phyloP scores from a whole-genome alignment of 306 rosid genomes.

The Aeschynomene evenia region DNA sequence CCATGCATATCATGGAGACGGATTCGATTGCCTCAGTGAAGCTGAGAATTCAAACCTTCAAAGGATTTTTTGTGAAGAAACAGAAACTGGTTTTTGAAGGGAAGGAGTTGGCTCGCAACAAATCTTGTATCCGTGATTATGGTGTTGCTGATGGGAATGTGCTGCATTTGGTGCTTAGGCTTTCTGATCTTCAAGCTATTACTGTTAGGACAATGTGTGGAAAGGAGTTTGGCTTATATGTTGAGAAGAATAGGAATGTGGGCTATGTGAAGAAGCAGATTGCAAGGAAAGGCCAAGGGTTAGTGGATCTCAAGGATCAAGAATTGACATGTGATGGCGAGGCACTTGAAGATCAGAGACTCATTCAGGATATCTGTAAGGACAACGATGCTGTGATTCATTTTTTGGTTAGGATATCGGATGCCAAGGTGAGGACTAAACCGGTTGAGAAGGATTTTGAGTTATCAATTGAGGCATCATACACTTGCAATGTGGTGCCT shows the following conservation, averaged over 20 bases:
- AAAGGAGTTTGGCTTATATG: constrained; percentile 58
- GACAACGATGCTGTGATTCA: constrained; percentile 53
- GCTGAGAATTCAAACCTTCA: constrained; percentile 64
- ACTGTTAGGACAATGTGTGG: constrained; percentile 64
- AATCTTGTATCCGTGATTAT: constrained; percentile 61
- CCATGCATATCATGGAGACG: constrained; percentile 60
- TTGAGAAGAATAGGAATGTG: constrained; percentile 70
- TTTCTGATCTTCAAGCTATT: constrained; percentile 66
- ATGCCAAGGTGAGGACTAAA: constrained; percentile 59
- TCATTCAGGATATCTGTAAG: constrained; percentile 63
- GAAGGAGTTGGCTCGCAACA: constrained; percentile 65
- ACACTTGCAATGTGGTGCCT: constrained; percentile 23
- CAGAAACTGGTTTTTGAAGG: constrained; percentile 74
- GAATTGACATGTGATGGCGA: constrained; percentile 66
- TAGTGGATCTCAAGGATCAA: constrained; percentile 55
- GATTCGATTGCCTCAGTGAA: constrained; percentile 79
- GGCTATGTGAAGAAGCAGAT: constrained; percentile 72
- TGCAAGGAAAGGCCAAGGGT: constrained; percentile 52
- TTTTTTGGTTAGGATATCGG: constrained; percentile 55
- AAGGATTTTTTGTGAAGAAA: constrained; percentile 63
- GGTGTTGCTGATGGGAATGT: constrained; percentile 71
- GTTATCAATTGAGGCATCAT: constrained; percentile 56
- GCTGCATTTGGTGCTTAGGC: constrained; percentile 62
- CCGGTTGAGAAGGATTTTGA: constrained; percentile 59
- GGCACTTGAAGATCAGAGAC: constrained; percentile 76